Evolutionary conservation across 2,329 filamentous ascomycete genomes (phyloP).

Genomic region (Fusarium poae): DNA sequence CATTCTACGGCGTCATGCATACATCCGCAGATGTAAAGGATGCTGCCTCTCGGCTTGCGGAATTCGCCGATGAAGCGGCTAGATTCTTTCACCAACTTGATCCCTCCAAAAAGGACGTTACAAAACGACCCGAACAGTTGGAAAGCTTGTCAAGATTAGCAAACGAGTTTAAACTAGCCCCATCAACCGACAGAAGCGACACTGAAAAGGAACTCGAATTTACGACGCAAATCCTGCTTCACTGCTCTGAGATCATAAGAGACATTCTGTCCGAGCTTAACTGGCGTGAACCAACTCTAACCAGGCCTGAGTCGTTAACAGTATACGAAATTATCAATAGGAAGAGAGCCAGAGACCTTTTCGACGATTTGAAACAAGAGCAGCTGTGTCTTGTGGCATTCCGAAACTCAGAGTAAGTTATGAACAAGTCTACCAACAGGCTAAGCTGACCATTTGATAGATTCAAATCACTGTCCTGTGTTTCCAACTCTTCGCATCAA

Average conservation of each 20-base stretch:
- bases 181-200: neutral
- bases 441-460: neutral
- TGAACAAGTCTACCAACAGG: rapidly evolving
- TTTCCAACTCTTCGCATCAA: too few species aligned
- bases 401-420: neutral
- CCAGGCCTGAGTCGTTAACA: neutral
- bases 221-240: neutral
- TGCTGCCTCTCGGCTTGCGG: constrained; percentile 11
- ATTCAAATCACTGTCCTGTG: neutral
- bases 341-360: neutral
- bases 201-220: neutral
- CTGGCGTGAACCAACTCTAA: neutral
- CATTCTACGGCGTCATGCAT: neutral
- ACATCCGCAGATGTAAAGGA: neutral
- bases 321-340: constrained; percentile 5
- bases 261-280: neutral
- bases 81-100: constrained; percentile 14
- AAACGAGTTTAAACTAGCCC: neutral
- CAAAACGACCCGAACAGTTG: neutral
- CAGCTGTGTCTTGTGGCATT: constrained; percentile 3
- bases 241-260: neutral
- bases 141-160: neutral
- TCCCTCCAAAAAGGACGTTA: neutral
- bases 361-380: constrained; percentile 5
- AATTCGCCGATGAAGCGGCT: constrained; percentile 15